Base-by-base conservation (phyloP, 2,329 filamentous ascomycete genomes). In the Nigrospora oryzae region DNA sequence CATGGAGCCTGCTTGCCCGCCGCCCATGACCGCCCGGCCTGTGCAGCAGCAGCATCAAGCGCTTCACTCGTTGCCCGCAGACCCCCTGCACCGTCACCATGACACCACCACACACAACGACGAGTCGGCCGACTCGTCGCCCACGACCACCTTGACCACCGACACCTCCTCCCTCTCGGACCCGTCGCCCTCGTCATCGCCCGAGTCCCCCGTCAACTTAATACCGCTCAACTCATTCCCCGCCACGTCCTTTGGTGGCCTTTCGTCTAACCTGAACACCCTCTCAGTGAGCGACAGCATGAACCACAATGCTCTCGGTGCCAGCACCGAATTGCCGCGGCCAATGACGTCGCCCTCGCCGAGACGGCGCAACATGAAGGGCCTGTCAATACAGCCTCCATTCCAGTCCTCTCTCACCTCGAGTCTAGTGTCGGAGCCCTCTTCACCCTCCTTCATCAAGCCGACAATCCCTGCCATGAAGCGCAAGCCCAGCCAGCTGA, bases 141-240 rank as follows among this genome's bases (percentile, higher is more conserved):
- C 93, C 1, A 97, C 91, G 8, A 96, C 90, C 4, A 95, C 91
- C 2, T 79, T 93, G 6, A 95, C 89, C 16, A 88, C 91, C 51
- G 91, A 95, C 66, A 94, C 90, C 5, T 91, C 89, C 10, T 87
- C 89, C 30, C 75, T 93, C 40, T 90, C 90, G 30, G 91, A 97
- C 56, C 84, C 88, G 8, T 96, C 91, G 5, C 89, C 93, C 3
- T 91, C 85, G 43, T 89, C 90, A 17, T 96, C 91, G 1, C 91
- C 91, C 10, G 90, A 96, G 64, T 96, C 93, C 3, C 88, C 89
- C 2, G 71, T 85, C 44, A 84, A 86, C 46, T 72, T 89, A 45
- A 77, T 84, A 45, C 82, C 87, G 3, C 72, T 88, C 38, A 81
- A 79, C 40, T 81, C 82, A 13, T 89, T 86, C 55, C 74, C 81